A percentile compares a stretch with the other conserved stretches of the same genome.
These are phyloP conservation scores for Polytrichum formosum DNA, from an alignment of 225 moss, liverwort and hornwort genomes.

Conservation along the genomic window DNA sequence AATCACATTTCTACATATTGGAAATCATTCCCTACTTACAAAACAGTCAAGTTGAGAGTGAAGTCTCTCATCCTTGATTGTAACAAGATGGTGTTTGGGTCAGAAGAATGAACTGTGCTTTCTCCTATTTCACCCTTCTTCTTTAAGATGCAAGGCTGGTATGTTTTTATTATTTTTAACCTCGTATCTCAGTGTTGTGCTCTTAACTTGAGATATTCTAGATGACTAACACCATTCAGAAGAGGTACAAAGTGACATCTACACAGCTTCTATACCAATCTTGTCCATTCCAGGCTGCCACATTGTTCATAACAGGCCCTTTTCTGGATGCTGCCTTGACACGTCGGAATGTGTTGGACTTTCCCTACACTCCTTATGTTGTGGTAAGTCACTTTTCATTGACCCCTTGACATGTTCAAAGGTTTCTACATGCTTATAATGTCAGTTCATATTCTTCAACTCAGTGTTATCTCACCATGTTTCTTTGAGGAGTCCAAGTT, in stretches of 20 bases:
- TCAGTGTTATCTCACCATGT: no score
- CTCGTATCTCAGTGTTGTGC: no score
- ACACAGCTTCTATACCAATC: conserved; percentile 69
- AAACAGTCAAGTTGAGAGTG: no score
- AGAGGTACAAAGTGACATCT: conserved; percentile 65
- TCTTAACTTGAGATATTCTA: conserved; percentile 11
- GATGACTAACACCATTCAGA: conserved; percentile 77
- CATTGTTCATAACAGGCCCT: conserved; percentile 76
- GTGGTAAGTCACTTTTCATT: conserved; percentile 44
- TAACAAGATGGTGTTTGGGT: no score
- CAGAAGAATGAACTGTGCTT: no score
- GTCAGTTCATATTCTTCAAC: not conserved
- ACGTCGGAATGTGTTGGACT: conserved; percentile 77
- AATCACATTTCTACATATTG: no score
- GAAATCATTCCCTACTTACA: no score
- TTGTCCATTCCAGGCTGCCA: conserved; percentile 64
- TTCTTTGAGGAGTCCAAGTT: no score
- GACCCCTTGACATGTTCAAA: not conserved
- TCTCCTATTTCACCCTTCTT: no score
- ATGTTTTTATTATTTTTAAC: no score
- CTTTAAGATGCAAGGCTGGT: no score
- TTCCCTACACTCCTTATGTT: conserved; percentile 64
- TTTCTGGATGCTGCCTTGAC: conserved; percentile 97
- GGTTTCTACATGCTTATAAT: not conserved
- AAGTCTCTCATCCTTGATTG: no score